Percentiles rank a stretch among this genome's conserved stretches.
phyloP scores from a whole-genome alignment of 2,329 filamentous ascomycete species.

The Fusarium camptoceras region DNA sequence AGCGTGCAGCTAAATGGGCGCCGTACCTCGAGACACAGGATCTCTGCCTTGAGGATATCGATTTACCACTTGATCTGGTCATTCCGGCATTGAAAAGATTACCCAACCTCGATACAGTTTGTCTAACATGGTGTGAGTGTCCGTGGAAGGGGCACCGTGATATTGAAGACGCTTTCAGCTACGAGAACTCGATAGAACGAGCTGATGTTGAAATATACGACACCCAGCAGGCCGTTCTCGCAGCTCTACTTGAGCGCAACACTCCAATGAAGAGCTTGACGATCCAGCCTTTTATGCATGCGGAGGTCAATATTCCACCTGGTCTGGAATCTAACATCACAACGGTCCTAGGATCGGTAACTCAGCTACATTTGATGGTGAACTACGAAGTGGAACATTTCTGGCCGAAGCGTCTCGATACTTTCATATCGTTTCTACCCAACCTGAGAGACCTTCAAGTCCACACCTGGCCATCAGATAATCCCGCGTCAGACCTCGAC shows the following conservation, averaged over 20 bases:
- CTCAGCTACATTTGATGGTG: constrained; percentile 19
- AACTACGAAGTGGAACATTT: constrained; percentile 15
- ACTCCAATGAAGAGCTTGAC: constrained; percentile 35
- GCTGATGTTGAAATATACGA: constrained; percentile 20
- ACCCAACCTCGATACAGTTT: constrained; percentile 37
- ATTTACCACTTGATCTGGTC: constrained; percentile 23
- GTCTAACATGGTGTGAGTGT: constrained; percentile 41
- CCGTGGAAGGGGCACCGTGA: constrained; percentile 32
- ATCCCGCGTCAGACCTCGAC: constrained; percentile 18
- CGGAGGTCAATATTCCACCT: constrained; percentile 13
- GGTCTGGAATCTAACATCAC: constrained; percentile 4
- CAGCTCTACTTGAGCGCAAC: constrained; percentile 24
- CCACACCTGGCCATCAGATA: neutral
- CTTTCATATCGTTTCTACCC: constrained; percentile 38
- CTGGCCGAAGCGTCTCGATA: constrained; percentile 30
- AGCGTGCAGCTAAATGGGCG: constrained; percentile 6
- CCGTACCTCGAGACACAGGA: constrained; percentile 26
- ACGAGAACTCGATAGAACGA: constrained; percentile 34
- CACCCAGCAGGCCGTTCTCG: constrained; percentile 39
- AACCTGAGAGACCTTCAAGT: constrained; percentile 36
- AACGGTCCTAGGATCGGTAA: constrained; percentile 28
- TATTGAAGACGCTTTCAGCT: constrained; percentile 20
- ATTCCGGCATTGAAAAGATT: constrained; percentile 30
- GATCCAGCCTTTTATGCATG: constrained; percentile 34
- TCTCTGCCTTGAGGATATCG: neutral